A percentile compares a stretch with the other conserved stretches of the same genome.
These are phyloP conservation scores for Periconia digitata DNA, from an alignment of 2,329 filamentous ascomycete species.

Conservation along the genomic window DNA sequence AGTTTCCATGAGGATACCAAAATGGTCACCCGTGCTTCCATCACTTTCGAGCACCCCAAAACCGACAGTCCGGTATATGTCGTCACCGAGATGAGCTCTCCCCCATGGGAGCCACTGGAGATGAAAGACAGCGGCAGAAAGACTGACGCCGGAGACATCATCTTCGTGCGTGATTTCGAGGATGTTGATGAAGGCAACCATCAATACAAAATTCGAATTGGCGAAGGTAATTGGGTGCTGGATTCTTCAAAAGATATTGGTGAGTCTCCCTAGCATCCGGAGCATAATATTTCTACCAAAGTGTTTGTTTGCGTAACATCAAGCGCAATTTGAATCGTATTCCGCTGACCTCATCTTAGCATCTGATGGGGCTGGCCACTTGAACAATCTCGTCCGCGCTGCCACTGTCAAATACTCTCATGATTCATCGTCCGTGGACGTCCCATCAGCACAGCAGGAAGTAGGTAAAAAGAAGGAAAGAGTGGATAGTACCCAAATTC, in stretches of 20 bases:
- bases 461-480: not conserved
- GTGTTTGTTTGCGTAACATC: not conserved
- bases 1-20: conserved; percentile 1
- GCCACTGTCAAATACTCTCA: conserved; percentile 10
- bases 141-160: conserved; percentile 55
- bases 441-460: conserved; percentile 1
- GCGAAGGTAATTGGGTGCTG: conserved; percentile 65
- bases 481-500: not conserved
- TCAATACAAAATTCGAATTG: conserved; percentile 75
- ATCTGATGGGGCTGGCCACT: conserved; percentile 55
- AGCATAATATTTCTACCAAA: too few relatives aligned
- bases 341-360: conserved; percentile 38
- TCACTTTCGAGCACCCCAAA: conserved; percentile 65
- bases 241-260: conserved; percentile 64
- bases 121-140: conserved; percentile 57
- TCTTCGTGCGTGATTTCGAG: conserved; percentile 61
- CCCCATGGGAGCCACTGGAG: conserved; percentile 67
- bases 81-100: conserved; percentile 67
- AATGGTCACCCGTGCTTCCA: conserved; percentile 47
- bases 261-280: conserved; percentile 48
- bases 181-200: conserved; percentile 61
- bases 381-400: conserved; percentile 55
- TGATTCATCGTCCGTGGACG: conserved; percentile 13
- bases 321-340: not conserved
- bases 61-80: conserved; percentile 66